These are phyloP conservation scores for Babesia ovata DNA, from an alignment of 169 alveolate species.

Conservation along the genomic window DNA sequence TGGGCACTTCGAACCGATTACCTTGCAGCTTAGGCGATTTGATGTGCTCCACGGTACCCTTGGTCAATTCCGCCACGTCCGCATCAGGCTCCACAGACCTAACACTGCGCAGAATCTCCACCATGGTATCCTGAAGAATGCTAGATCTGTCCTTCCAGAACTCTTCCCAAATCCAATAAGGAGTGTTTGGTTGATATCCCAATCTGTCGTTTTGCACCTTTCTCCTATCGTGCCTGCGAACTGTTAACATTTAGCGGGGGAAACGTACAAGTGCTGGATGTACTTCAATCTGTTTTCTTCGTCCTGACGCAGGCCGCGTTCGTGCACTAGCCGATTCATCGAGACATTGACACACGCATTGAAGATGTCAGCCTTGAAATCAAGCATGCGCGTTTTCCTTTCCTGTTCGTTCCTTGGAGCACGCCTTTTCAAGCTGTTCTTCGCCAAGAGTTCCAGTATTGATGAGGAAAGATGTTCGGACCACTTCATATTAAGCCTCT, in stretches of 20 bases:
- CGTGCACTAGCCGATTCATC: constrained; percentile 7
- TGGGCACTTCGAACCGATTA: constrained; percentile 10
- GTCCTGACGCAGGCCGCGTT: constrained; percentile 1
- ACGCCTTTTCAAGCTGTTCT: not conserved
- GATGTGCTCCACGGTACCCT: constrained; percentile 51
- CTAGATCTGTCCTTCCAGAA: constrained; percentile 44
- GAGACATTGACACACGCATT: not conserved
- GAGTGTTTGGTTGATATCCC: constrained; percentile 24
- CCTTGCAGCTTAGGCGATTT: constrained; percentile 30
- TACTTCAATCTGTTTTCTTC: constrained; percentile 29
- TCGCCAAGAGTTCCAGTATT: constrained; percentile 2
- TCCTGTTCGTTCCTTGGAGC: not conserved
- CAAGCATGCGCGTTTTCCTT: constrained; percentile 8
- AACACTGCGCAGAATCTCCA: constrained; percentile 30
- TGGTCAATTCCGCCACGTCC: constrained; percentile 38
- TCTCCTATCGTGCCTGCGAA: constrained; percentile 11
- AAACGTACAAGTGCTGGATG: constrained; percentile 32
- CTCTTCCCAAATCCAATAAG: constrained; percentile 68
- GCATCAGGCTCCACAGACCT: constrained; percentile 41
- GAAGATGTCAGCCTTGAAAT: constrained; percentile 22
- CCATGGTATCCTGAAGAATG: constrained; percentile 18
- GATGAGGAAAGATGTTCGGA: constrained; percentile 27
- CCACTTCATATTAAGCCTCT: constrained; percentile 15
- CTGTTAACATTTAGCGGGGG: not conserved
- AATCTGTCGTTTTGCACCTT: constrained; percentile 8